Conservation (phyloP, 2,329 filamentous ascomycete genomes). For the Xylariaceae sp. region DNA sequence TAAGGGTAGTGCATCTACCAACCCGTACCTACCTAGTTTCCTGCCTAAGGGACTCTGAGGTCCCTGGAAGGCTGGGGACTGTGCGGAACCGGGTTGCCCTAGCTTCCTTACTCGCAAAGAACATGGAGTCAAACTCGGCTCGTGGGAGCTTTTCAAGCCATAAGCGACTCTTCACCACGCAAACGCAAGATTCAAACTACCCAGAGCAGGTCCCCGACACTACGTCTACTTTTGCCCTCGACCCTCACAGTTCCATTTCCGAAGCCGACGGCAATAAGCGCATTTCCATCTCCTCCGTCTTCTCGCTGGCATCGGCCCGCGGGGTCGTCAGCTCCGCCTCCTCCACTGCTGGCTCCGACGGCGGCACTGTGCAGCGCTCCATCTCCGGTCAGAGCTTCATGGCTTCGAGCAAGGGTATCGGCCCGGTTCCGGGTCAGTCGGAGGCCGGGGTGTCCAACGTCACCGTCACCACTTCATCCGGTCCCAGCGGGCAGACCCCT, state of each 20-base stretch:
- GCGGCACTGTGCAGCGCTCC: constrained; percentile 35
- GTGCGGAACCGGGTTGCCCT: too few relatives aligned
- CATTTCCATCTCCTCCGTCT: constrained; percentile 67
- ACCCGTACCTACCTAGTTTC: too few relatives aligned
- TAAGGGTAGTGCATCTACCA: too few relatives aligned
- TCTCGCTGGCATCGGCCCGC: constrained; percentile 60
- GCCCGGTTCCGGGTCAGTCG: constrained; percentile 38
- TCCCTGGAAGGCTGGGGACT: too few relatives aligned
- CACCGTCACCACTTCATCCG: constrained; percentile 49
- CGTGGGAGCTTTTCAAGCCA: constrained; percentile 4
- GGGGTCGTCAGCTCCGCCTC: constrained; percentile 46
- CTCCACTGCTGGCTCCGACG: constrained; percentile 50
- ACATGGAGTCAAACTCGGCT: constrained; percentile 20
- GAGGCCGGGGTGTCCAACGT: constrained; percentile 48
- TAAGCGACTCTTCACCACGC: constrained; percentile 9
- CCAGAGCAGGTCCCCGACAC: constrained; percentile 42
- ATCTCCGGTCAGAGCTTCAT: constrained; percentile 42
- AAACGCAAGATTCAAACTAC: constrained; percentile 22
- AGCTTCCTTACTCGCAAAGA: constrained; percentile 5
- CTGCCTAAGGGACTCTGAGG: neutral
- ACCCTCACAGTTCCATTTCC: constrained; percentile 43
- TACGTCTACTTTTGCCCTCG: constrained; percentile 28
- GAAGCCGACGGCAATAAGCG: constrained; percentile 50
- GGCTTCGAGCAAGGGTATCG: constrained; percentile 38
- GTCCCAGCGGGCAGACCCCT: constrained; percentile 39